Evolutionary conservation across 768 basidiomycete genomes (phyloP), one percentile per base, ranked within the genome.

Genomic region (Pleurotus ostreatus): DNA sequence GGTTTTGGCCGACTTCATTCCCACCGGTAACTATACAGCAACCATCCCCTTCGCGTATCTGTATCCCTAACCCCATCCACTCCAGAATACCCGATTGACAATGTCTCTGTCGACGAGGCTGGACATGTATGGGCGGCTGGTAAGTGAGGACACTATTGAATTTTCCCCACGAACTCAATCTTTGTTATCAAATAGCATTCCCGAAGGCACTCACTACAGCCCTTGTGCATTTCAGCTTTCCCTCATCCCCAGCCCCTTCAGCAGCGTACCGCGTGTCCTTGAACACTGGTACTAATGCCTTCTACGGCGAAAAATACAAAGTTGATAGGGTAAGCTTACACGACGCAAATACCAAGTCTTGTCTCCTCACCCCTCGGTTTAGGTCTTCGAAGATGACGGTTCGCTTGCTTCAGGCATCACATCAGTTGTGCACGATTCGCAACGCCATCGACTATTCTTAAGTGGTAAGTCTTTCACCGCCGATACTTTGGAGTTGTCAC

Each of bases 381-480:
- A 88, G 85, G 73, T 81, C 8, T 88, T 90, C 57, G 84, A 88
- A 65, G 86, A 90, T 65, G 74, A 83, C 57, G 88, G 89, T 7
- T 69, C 64, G 2, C 49, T 85, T 22, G 78, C 80, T 9, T 80
- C 80, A 13, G 83, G 78, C 5, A 70, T 75, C 37, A 91, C 88
- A 1, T 71, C 78, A 1, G 85, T 70, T 2, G 83, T 73, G 13
- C 78, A 84, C 61, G 85, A 87, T 62, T 66, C 78, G 2, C 61
- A 76, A 60, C 72, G 81, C 47, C 67, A 70, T 16, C 72, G 62
- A 37, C 62, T 89, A 16, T 89, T 80, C 66, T 63, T 88, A 58
- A 79, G 82, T 62, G 86, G 87, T 85, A 65, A 56, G 76, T 61
- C 13, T 20, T 22, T 22, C 13, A 18, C 13, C 8, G 26, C 8